Base-by-base conservation (phyloP, 805 yeast genomes). In the Suhomyces faveliae region DNA sequence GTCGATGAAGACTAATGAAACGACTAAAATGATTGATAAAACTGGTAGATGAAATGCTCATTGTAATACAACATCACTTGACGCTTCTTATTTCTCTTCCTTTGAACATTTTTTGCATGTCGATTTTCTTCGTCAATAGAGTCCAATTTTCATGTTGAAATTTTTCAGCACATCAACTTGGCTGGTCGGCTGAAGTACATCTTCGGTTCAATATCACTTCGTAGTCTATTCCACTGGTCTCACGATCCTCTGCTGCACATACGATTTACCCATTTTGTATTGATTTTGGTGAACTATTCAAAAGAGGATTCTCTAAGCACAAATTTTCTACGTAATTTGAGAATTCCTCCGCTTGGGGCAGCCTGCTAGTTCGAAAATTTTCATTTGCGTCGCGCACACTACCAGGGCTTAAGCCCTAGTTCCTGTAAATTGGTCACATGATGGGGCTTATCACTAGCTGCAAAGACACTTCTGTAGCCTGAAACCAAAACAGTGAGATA, bases 261-360 rank as follows among this genome's bases (percentile, higher is more conserved):
- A 66, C 71, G 71, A 64, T 65, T 66, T 66, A 64, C 69, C 71
- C 71, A 66, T 66, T 53, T 60, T 66, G 52, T 46, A 52, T 49
- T 59, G 55, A 38, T 52, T 43, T 51, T 45, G 51, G 51, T 51
- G 53, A 52, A 46, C 52, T 49, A 38, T 49, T 43, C 46, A 49
- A 46, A 46, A 46, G 41, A 38, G 43, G 30, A 39, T 9, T 38
- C 43, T 38, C 12, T 13, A 19, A 27, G 20, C 20, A 20, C 35
- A 43, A 43, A 20, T 43, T 43, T 43, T 43, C 46, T 43, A 43
- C 25, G 44, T 24, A 23, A 25, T 25, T 23, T 23, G 33, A 23
- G 33, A 25, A 11, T 40, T 40, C 30, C 33, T n/a, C 25, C 13
- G 23, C 19, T 10, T 12, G 40, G 25, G 40, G 30, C 27, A 17